A percentile compares a stretch with the other conserved stretches of the same genome.
Evolutionary conservation across 2,329 filamentous ascomycete genomes (phyloP).

Genomic region (Curvularia sp.): DNA sequence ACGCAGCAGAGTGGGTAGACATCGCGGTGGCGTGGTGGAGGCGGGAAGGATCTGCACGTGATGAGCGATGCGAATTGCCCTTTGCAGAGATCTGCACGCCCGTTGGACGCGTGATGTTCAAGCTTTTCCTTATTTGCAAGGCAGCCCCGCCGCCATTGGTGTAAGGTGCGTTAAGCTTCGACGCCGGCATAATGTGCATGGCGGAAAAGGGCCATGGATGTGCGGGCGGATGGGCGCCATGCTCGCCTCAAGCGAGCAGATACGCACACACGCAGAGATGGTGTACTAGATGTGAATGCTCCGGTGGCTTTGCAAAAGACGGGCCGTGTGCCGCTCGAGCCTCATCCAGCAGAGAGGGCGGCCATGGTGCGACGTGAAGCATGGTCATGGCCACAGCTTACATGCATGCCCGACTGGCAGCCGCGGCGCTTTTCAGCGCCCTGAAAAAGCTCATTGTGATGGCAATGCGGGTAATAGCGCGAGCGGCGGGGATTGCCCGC

Average conservation of each 20-base stretch:
- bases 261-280: conserved; percentile 1
- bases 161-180: conserved; percentile 35
- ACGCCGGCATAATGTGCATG: conserved; percentile 29
- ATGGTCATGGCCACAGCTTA: not conserved
- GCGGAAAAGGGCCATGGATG: conserved; percentile 29
- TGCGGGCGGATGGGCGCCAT: conserved; percentile 28
- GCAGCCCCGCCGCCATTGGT: conserved; percentile 34
- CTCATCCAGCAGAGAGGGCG: not conserved
- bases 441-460: not conserved
- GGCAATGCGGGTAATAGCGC: conserved; percentile 23
- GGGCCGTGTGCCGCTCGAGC: not conserved
- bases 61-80: conserved; percentile 18
- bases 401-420: not conserved
- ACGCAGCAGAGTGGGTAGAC: not conserved
- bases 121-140: conserved; percentile 35
- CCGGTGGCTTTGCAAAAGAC: conserved; percentile 14
- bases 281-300: conserved; percentile 18
- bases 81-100: conserved; percentile 42
- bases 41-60: conserved; percentile 23
- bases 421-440: not conserved
- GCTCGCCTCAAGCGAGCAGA: conserved; percentile 8
- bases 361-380: conserved; percentile 1
- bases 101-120: conserved; percentile 47
- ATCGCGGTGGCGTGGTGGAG: conserved; percentile 22
- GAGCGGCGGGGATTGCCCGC: conserved; percentile 29